A percentile compares a stretch with the other conserved stretches of the same genome.
These are phyloP conservation scores for Ganoderma leucocontextum DNA, from an alignment of 1,284 basidiomycete genomes.

Conservation along the genomic window DNA sequence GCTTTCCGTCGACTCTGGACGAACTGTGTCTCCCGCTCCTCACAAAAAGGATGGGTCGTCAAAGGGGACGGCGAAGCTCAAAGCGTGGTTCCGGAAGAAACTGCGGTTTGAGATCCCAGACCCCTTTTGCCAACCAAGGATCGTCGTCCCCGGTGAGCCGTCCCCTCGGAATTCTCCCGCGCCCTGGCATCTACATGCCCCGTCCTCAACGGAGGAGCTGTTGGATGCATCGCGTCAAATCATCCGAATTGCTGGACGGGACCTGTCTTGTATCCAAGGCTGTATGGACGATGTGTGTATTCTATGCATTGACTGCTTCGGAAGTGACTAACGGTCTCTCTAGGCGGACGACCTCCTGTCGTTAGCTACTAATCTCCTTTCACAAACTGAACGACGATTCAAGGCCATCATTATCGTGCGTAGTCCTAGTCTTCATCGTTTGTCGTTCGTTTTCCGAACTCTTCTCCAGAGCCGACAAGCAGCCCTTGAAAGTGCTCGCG, in stretches of 20 bases:
- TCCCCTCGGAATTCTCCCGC: constrained; percentile 17
- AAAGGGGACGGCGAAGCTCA: constrained; percentile 55
- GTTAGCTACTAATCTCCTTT: constrained; percentile 58
- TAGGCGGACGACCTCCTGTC: constrained; percentile 64
- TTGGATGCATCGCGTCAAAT: constrained; percentile 39
- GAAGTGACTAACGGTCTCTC: not conserved
- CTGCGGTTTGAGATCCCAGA: constrained; percentile 49
- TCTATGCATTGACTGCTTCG: not conserved
- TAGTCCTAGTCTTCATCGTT: constrained; percentile 15
- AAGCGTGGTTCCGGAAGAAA: constrained; percentile 70
- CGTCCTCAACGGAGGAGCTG: constrained; percentile 1
- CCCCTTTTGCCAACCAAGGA: constrained; percentile 44
- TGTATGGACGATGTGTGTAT: constrained; percentile 51
- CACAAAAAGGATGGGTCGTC: constrained; percentile 29
- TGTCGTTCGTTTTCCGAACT: constrained; percentile 3
- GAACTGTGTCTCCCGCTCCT: constrained; percentile 23
- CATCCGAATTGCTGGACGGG: constrained; percentile 59
- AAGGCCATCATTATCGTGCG: constrained; percentile 56
- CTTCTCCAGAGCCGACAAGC: constrained; percentile 34
- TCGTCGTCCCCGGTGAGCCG: constrained; percentile 12
- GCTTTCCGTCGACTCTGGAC: constrained; percentile 19
- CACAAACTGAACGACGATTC: constrained; percentile 52
- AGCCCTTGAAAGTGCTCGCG: constrained; percentile 33
- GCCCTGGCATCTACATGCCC: not conserved
- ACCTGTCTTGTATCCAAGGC: constrained; percentile 61